These are phyloP conservation scores for Fusarium oligoseptatum DNA, from an alignment of 2,329 filamentous ascomycete genomes.

Conservation along the genomic window DNA sequence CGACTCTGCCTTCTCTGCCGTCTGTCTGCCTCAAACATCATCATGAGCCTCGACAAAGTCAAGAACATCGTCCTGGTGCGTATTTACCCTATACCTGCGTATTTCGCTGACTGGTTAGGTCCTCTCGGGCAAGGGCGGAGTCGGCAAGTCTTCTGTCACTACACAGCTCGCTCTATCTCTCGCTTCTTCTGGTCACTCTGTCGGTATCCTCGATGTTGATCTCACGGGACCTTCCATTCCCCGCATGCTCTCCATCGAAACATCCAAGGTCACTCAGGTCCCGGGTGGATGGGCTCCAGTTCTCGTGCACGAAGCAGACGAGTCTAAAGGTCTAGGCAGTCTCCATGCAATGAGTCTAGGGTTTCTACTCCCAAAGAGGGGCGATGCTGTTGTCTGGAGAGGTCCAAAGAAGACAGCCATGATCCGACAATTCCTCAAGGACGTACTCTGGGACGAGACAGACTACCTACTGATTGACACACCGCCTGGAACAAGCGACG, in stretches of 20 bases:
- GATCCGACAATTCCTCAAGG: conserved; percentile 94
- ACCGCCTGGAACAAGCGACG: conserved; percentile 94
- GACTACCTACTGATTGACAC: conserved; percentile 97
- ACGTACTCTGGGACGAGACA: conserved; percentile 88
- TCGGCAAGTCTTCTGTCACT: conserved; percentile 98
- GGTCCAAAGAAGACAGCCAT: conserved; percentile 99
- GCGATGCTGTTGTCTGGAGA: conserved; percentile 96
- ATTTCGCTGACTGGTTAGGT: conserved; percentile 60
- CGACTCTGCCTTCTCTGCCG: background rate
- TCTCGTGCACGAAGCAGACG: conserved; percentile 76
- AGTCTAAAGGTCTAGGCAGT: conserved; percentile 67
- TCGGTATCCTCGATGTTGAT: conserved; percentile 96
- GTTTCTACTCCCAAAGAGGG: conserved; percentile 85
- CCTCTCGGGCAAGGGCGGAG: conserved; percentile 96
- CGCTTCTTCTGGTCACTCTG: conserved; percentile 85
- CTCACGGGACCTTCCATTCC: conserved; percentile 97
- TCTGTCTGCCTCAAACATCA: conserved; percentile 38
- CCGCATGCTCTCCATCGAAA: conserved; percentile 91
- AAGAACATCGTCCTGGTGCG: conserved; percentile 82
- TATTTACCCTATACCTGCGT: conserved; percentile 22
- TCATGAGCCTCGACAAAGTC: conserved; percentile 66
- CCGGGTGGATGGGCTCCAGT: conserved; percentile 95
- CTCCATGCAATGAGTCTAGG: conserved; percentile 92
- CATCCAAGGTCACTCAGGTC: conserved; percentile 89
- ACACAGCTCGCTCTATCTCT: conserved; percentile 94